phyloP scores from a whole-genome alignment of 169 alveolate genomes.

The Plasmodium ovale region DNA sequence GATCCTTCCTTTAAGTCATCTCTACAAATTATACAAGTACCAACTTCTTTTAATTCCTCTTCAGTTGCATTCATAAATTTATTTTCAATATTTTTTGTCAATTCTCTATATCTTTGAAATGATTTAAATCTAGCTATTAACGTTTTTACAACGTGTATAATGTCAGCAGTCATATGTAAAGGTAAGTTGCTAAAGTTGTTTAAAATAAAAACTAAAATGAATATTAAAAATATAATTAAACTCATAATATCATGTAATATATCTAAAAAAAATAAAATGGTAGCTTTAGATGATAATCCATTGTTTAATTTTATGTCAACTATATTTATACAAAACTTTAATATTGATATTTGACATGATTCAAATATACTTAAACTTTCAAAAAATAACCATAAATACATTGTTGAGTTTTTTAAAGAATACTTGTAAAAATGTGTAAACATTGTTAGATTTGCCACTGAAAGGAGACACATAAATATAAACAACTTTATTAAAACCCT shows the following conservation, averaged over 20 bases:
- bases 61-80: conserved; percentile 88
- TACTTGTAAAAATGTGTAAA: conserved; percentile 78
- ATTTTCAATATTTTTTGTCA: conserved; percentile 62
- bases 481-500: conserved; percentile 76
- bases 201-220: conserved; percentile 83
- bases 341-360: conserved; percentile 77
- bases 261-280: conserved; percentile 82
- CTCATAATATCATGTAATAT: conserved; percentile 80
- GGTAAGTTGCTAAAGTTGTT: conserved; percentile 90
- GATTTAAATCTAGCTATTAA: conserved; percentile 74
- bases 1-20: conserved; percentile 86
- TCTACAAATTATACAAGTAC: conserved; percentile 91
- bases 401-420: conserved; percentile 84
- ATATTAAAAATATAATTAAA: conserved; percentile 72
- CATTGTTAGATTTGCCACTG: conserved; percentile 80
- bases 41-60: conserved; percentile 87
- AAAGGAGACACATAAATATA: conserved; percentile 78
- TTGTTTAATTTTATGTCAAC: conserved; percentile 73
- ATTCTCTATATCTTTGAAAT: conserved; percentile 78
- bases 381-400: conserved; percentile 89
- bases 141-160: conserved; percentile 85
- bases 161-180: conserved; percentile 90
- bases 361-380: conserved; percentile 81
- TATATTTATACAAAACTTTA: conserved; percentile 76
- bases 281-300: conserved; percentile 82